A percentile compares a stretch with the other conserved stretches of the same genome.
These are phyloP conservation scores for Begonia fuchsioides DNA, from an alignment of 306 rosid genomes.

Conservation along the genomic window DNA sequence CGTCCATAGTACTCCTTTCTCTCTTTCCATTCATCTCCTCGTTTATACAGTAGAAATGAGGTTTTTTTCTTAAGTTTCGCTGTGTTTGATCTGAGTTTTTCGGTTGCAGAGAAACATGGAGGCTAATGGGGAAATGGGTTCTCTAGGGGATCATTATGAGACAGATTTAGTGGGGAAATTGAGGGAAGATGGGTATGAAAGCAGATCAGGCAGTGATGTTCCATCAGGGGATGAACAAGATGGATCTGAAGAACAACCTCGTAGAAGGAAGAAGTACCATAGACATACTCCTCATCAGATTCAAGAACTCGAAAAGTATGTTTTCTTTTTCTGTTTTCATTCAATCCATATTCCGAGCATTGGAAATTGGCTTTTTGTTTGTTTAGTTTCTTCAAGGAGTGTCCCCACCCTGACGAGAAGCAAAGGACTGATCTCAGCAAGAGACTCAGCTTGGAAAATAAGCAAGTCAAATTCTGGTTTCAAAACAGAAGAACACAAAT, in stretches of 20 bases:
- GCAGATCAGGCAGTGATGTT: constrained; percentile 78
- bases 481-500: constrained; percentile 84
- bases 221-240: constrained; percentile 75
- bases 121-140: constrained; percentile 32
- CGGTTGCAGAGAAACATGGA: constrained; percentile 57
- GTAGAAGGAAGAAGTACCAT: constrained; percentile 66
- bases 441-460: constrained; percentile 52
- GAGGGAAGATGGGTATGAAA: constrained; percentile 69
- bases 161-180: constrained; percentile 30
- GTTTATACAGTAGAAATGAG: too few relatives aligned
- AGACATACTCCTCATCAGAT: constrained; percentile 78
- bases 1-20: neutral
- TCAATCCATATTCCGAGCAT: too few relatives aligned
- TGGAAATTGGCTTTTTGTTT: constrained; percentile 6
- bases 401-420: constrained; percentile 92
- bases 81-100: constrained; percentile 11
- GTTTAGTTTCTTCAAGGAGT: constrained; percentile 71
- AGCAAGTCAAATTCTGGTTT: constrained; percentile 97
- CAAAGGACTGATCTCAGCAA: constrained; percentile 66
- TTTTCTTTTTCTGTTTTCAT: constrained; percentile 1
- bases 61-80: too few relatives aligned
- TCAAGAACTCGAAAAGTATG: constrained; percentile 78
- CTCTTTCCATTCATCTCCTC: neutral
- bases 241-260: constrained; percentile 30
- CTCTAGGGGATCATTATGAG: constrained; percentile 45